Evolutionary conservation across 345 rosid genomes (phyloP).

Genomic region (Anacardium occidentale): DNA sequence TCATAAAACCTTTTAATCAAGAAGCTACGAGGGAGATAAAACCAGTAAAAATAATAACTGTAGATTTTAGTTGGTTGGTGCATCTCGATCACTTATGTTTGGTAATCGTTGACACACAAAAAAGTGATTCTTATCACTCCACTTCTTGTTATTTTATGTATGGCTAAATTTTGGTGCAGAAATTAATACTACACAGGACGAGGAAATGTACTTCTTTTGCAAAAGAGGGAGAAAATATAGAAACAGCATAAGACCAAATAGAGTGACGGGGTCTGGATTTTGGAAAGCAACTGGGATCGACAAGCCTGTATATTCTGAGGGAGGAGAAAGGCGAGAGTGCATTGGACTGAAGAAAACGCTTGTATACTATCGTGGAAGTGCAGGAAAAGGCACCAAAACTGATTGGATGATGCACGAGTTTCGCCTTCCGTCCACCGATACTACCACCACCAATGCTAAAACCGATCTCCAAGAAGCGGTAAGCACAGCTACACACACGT

Average conservation of each 20-base stretch:
- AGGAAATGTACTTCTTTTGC: conserved; percentile 80
- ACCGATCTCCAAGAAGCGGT: conserved; percentile 58
- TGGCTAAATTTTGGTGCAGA: conserved; percentile 23
- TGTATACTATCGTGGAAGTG: conserved; percentile 83
- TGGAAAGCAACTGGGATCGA: conserved; percentile 99
- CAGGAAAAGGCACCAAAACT: conserved; percentile 94
- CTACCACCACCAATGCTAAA: conserved; percentile 28
- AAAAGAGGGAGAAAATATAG: conserved; percentile 86
- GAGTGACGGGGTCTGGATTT: conserved; percentile 92
- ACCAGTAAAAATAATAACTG: not conserved
- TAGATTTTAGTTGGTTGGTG: not conserved
- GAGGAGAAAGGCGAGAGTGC: conserved; percentile 40
- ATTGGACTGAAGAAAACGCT: conserved; percentile 89
- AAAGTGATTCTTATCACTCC: no score
- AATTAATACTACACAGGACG: conserved; percentile 43
- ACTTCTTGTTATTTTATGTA: no score
- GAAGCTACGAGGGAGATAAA: no score
- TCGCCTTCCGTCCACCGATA: conserved; percentile 60
- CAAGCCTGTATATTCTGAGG: conserved; percentile 53
- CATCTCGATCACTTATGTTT: not conserved
- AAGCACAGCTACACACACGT: conserved; percentile 40
- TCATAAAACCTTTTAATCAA: no score
- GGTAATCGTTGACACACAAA: no score
- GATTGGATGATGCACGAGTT: conserved; percentile 99
- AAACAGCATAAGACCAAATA: conserved; percentile 88